Evolutionary conservation across 108 stramenopile species (phyloP).

Genomic region (Discostella stelligeroides): DNA sequence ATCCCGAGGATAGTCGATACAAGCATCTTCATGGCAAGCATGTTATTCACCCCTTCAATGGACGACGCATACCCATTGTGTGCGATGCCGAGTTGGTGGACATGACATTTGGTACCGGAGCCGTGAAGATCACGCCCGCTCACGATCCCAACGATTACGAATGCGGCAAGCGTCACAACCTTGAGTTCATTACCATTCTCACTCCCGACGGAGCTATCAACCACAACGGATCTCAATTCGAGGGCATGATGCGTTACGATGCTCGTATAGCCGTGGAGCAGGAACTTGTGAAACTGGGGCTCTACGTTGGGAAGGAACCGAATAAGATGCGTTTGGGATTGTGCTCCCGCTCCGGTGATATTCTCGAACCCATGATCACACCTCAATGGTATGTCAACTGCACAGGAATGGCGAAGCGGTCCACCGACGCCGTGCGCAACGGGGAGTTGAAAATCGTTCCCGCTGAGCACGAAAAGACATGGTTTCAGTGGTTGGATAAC

Average conservation of each 20-base stretch:
- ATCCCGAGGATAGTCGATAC: conserved; percentile 97
- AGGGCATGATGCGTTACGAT: conserved; percentile 98
- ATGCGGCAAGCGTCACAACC: conserved; percentile 94
- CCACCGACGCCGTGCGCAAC: conserved; percentile 93
- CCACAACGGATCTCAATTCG: conserved; percentile 85
- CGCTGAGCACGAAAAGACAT: conserved; percentile 91
- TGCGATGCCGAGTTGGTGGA: conserved; percentile 94
- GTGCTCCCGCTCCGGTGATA: conserved; percentile 97
- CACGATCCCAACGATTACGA: conserved; percentile 99
- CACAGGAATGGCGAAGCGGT: conserved; percentile 90
- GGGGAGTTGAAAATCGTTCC: conserved; percentile 95
- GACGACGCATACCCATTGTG: conserved; percentile 92
- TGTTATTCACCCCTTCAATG: conserved; percentile 96
- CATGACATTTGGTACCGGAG: conserved; percentile 98
- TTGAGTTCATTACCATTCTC: conserved; percentile 93
- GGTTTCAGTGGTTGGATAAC: conserved; percentile 98
- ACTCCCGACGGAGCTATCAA: conserved; percentile 93
- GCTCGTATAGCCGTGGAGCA: conserved; percentile 96
- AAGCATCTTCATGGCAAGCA: conserved; percentile 96
- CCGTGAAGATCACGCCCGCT: conserved; percentile 99
- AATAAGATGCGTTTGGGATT: conserved; percentile 97
- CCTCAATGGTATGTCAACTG: conserved; percentile 99
- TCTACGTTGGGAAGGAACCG: conserved; percentile 92
- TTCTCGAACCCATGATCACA: conserved; percentile 98
- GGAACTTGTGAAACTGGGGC: conserved; percentile 91